These are phyloP conservation scores for Drechmeria coniospora DNA, from an alignment of 2,329 filamentous ascomycete genomes.

Conservation along the genomic window DNA sequence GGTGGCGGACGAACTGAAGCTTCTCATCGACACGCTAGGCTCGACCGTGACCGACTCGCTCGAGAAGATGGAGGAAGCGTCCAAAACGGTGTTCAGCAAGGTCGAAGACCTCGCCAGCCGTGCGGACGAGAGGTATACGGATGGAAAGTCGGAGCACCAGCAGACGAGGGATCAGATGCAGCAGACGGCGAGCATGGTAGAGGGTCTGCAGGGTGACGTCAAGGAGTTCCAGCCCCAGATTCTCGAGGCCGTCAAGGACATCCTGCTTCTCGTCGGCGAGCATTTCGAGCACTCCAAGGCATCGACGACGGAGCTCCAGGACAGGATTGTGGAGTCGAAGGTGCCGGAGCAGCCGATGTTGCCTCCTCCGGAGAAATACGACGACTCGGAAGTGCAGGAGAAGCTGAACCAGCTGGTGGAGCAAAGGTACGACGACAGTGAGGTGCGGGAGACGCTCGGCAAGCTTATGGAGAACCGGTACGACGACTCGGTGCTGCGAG, in stretches of 20 bases:
- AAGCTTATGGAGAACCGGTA: conserved; percentile 33
- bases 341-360: conserved; percentile 43
- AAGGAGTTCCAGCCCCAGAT: conserved; percentile 80
- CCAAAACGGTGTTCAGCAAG: conserved; percentile 69
- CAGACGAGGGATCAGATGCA: conserved; percentile 69
- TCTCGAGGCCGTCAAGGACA: conserved; percentile 69
- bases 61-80: conserved; percentile 77
- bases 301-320: conserved; percentile 37
- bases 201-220: conserved; percentile 62
- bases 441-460: conserved; percentile 14
- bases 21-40: conserved; percentile 73
- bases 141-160: conserved; percentile 65
- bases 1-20: conserved; percentile 73
- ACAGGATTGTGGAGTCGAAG: conserved; percentile 46
- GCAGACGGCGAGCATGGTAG: conserved; percentile 57
- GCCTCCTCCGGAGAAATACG: conserved; percentile 37
- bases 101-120: conserved; percentile 67
- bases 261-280: conserved; percentile 67
- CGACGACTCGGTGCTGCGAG: conserved; percentile 28
- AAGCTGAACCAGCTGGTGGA: conserved; percentile 11
- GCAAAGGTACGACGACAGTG: conserved; percentile 13
- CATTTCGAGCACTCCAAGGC: conserved; percentile 80
- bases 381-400: conserved; percentile 15
- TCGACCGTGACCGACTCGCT: conserved; percentile 66
- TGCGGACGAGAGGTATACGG: conserved; percentile 58